Evolutionary conservation across 345 rosid species (phyloP).

Genomic region (Brassica nigra): DNA sequence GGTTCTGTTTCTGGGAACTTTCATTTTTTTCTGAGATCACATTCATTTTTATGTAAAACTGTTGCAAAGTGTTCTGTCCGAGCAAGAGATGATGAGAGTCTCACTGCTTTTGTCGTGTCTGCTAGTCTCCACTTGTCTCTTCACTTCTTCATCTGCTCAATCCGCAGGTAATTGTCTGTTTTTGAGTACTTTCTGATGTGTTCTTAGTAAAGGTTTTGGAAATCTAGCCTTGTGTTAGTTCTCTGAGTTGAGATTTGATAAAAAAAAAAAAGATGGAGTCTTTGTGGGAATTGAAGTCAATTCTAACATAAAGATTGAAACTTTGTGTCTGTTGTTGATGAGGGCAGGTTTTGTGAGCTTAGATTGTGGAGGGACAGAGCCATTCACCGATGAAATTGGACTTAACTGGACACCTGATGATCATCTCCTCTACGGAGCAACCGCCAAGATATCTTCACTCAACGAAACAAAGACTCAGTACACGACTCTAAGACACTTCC

Average conservation of each 20-base stretch:
- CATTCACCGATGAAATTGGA: conserved; percentile 77
- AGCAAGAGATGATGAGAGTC: conserved; percentile 55
- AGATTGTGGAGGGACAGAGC: conserved; percentile 80
- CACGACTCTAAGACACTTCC: conserved; percentile 83
- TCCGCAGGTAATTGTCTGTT: conserved; percentile 51
- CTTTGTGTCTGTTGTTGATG: not conserved
- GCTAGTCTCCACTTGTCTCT: conserved; percentile 43
- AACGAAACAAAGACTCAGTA: conserved; percentile 80
- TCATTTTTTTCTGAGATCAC: conserved; percentile 23
- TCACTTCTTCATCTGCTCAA: conserved; percentile 56
- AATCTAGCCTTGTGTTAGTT: not conserved
- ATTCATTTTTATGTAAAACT: conserved; percentile 33
- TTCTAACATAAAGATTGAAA: not conserved
- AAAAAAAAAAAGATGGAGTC: conserved; percentile 8
- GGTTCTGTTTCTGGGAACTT: conserved; percentile 29
- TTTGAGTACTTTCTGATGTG: not conserved
- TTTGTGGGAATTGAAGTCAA: not conserved
- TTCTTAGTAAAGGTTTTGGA: not conserved
- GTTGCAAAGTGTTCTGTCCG: conserved; percentile 27
- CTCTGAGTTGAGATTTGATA: not conserved
- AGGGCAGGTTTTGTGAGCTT: conserved; percentile 89
- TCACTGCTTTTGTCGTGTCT: conserved; percentile 39
- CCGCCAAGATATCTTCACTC: conserved; percentile 54
- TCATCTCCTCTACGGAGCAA: conserved; percentile 63
- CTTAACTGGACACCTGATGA: conserved; percentile 80